phyloP scores from a whole-genome alignment of 257 asterid species.

The Solanum chaucha region DNA sequence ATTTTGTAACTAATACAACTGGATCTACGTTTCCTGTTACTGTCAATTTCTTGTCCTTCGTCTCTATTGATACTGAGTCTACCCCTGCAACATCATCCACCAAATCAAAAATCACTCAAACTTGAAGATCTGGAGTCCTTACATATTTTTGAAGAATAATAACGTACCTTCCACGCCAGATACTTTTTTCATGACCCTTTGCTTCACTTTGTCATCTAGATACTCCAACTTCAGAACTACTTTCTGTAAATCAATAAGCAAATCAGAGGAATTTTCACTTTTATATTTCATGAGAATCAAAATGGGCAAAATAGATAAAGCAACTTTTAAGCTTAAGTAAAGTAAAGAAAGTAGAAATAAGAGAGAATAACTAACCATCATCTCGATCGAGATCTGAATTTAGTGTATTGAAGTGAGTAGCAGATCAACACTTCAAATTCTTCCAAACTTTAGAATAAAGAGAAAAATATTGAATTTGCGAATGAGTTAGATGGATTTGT shows the following conservation, averaged over 20 bases:
- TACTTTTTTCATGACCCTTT: background rate
- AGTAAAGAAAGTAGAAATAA: too few species aligned
- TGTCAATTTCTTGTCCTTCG: slow-evolving; percentile 48
- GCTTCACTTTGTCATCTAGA: background rate
- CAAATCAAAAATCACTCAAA: background rate
- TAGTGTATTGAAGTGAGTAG: too few species aligned
- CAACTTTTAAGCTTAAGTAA: too few species aligned
- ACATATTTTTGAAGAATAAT: background rate
- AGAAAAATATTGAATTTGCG: too few species aligned
- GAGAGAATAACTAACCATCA: too few species aligned
- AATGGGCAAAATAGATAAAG: too few species aligned
- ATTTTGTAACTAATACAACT: slow-evolving; percentile 7
- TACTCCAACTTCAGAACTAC: background rate
- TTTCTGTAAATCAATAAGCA: background rate
- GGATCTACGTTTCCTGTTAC: slow-evolving; percentile 56
- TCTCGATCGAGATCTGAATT: too few species aligned
- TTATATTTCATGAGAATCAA: too few species aligned
- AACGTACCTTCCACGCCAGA: background rate
- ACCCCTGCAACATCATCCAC: background rate
- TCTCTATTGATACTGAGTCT: slow-evolving; percentile 35
- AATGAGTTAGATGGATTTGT: too few species aligned
- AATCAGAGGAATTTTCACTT: too few species aligned
- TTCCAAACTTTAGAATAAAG: too few species aligned
- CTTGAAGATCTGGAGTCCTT: background rate
- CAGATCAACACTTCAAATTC: too few species aligned